phyloP scores from a whole-genome alignment of 768 basidiomycete genomes.

The Sporobolomyces roseus region DNA sequence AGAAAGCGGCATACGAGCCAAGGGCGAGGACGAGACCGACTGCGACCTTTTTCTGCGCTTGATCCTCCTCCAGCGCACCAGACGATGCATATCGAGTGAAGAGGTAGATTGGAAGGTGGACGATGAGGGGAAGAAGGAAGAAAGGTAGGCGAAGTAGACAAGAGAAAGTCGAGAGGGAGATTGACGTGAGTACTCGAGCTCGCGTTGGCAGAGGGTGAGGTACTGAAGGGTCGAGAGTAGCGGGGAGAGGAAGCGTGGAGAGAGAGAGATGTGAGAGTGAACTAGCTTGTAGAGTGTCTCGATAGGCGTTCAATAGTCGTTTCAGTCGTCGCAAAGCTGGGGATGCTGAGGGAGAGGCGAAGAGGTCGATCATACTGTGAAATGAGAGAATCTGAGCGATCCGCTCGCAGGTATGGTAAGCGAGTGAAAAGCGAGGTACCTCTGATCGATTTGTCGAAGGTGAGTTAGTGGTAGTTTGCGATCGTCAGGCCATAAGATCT shows the following conservation, averaged over 20 bases:
- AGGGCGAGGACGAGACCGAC: conserved; percentile 71
- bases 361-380: conserved; percentile 30
- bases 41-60: conserved; percentile 93
- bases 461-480: conserved; percentile 69
- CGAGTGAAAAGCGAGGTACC: conserved; percentile 57
- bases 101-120: conserved; percentile 63
- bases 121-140: conserved; percentile 76
- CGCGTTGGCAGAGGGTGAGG: conserved; percentile 69
- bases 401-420: background rate
- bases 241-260: conserved; percentile 76
- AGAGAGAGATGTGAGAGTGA: conserved; percentile 80
- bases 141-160: conserved; percentile 74
- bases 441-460: conserved; percentile 80
- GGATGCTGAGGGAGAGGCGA: conserved; percentile 14
- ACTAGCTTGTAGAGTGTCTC: conserved; percentile 73
- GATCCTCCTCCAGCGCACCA: conserved; percentile 79
- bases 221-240: conserved; percentile 68
- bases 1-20: conserved; percentile 75
- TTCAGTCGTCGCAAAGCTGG: conserved; percentile 12
- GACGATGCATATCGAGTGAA: conserved; percentile 69
- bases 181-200: conserved; percentile 68
- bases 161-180: conserved; percentile 72
- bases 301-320: conserved; percentile 73
- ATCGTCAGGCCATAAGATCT: conserved; percentile 85
- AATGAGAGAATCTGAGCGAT: background rate